Percentiles rank a stretch among this genome's conserved stretches.
Evolutionary conservation across 148 eudicot genomes (phyloP).

Genomic region (Selenicereus undatus): DNA sequence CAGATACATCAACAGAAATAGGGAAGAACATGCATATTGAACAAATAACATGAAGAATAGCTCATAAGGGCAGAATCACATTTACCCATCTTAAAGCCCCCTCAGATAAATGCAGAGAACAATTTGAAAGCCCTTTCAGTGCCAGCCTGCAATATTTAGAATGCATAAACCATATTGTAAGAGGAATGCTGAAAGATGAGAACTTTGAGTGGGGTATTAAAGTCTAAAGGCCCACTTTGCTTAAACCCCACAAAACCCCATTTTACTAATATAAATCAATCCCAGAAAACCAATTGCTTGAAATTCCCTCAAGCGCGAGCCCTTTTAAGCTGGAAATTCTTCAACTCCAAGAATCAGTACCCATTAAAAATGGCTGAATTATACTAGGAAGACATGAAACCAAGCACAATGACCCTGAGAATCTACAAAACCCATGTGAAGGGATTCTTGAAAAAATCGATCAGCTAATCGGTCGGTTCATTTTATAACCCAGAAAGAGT

Average conservation of each 20-base stretch:
- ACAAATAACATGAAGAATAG: background rate
- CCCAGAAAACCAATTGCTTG: constrained; percentile 23
- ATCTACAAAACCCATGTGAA: constrained; percentile 25
- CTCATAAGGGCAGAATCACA: constrained; percentile 15
- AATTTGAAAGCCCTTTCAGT: constrained; percentile 4
- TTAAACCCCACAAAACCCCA: constrained; percentile 27
- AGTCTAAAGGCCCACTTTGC: constrained; percentile 24
- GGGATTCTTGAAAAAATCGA: constrained; percentile 10
- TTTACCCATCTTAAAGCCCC: constrained; percentile 6
- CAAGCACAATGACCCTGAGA: constrained; percentile 9
- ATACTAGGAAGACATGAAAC: background rate
- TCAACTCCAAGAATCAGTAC: constrained; percentile 6
- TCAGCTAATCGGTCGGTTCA: constrained; percentile 5
- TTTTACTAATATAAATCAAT: background rate
- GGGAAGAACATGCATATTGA: background rate
- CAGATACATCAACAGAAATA: background rate
- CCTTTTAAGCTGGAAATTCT: constrained; percentile 29
- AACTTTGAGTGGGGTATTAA: constrained; percentile 25
- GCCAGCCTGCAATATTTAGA: constrained; percentile 14
- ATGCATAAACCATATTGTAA: background rate
- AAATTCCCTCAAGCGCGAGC: constrained; percentile 6
- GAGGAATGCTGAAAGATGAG: background rate
- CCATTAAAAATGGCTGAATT: constrained; percentile 13
- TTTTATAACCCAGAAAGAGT: background rate
- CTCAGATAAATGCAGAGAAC: background rate